Base-by-base conservation (phyloP, 208 protist genomes). In the Leishmania arabica region DNA sequence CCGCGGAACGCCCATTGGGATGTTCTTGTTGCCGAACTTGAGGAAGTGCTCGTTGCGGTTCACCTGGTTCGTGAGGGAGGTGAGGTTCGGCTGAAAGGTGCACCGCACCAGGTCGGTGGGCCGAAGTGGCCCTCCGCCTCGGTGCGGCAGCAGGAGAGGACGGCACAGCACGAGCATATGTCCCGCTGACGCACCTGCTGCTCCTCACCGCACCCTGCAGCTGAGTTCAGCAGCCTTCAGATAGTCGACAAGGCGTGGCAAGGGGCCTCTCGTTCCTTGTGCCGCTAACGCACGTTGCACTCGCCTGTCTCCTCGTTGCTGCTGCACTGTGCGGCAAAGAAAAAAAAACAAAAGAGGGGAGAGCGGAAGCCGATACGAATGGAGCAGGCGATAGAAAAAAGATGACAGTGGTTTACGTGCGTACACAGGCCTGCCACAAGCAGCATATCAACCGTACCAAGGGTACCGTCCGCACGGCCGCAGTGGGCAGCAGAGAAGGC, bases 11-110 rank as follows among this genome's bases (percentile, higher is more conserved):
- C 95, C 95, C 6, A 82, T 70, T 17, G 84, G 76, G 1, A 64
- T 56, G 27, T 83, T 83, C 0, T 69, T 89, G 72, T 86, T 93
- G 54, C 91, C 92, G 74, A 90, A 96, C 87, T 96, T 96, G 40
- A 85, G 60, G 7, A 96, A 84, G 37, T 92, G 66, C 53, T 97
- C 92, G 66, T 93, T 90, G 47, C 88, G 88, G 77, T 97, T 98
- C 13, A 87, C 15, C 77, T 92, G 88, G 79, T 96, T 96, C 2
- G 92, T 96, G 56, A 96, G 80, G 51, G 91, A 97, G n/a, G 95
- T 96, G 19, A 96, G 83, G 79, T 97, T 97, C 6, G 88, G 84
- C 84, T 93, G 91, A 70, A 93, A 93, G 47, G 82, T 87, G 78
- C 84, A 86, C 64, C 76, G 70, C 54, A 88, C 70, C 66, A 80